Base-by-base conservation (phyloP, 1,139 yeast genomes). In the Sugiyamaella paludigena region DNA sequence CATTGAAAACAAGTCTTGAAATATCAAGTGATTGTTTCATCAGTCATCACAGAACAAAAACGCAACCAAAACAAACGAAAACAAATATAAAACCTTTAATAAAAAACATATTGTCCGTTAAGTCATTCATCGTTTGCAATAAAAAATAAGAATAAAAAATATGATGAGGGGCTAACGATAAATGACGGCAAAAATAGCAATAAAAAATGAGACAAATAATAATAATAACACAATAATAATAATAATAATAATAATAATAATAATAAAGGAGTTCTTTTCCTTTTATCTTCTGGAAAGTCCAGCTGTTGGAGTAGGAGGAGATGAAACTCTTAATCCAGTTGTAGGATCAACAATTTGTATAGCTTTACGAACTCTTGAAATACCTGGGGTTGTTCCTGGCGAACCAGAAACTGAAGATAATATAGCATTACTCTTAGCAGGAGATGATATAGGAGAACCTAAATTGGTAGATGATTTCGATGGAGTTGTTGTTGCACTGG, bases 291-390 rank as follows among this genome's bases (percentile, higher is more conserved):
- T 45, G 15, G 43, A 24, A 26, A 45, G 15, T 3, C 41, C 40
- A 3, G 49, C 47, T 11, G 40, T 29, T 13, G 55, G 51, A 26
- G 55, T 49, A 6, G 55, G 52, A 12, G 56, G 54, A 10, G 49
- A 48, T 7, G 51, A 75, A 29, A 84, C 79, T 61, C 84, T 75
- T 71, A 82, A 65, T 43, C 88, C 88, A 4, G 94, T 85, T 47
- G 78, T 80, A 7, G 95, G 95, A 64, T 86, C 84, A 53, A 87
- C 83, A 57, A 86, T 86, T 63, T 85, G 92, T 62, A 87, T 51
- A 80, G 87, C 68, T 55, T 62, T 61, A 37, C 67, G 58, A 35
- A 57, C 60, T 38, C 67, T 55, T 27, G 52, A 41, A 15, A 58
- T 56, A 10, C 13, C 39, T 27, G 45, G 45, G 27, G 55, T 51